phyloP scores from a whole-genome alignment of 139 green algal species.

The Picochlorum sp. region DNA sequence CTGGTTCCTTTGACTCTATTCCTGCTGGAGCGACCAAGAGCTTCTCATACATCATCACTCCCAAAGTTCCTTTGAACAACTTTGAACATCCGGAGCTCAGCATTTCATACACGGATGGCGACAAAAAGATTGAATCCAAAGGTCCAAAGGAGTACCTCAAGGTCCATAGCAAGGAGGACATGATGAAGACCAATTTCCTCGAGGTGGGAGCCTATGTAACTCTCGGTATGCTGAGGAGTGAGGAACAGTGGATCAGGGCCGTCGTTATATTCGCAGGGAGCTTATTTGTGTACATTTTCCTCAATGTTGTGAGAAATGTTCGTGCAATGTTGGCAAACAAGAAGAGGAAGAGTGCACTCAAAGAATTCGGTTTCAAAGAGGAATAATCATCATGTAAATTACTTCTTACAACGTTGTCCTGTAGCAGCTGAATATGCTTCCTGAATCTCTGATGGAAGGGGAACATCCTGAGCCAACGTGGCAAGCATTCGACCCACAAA shows the following conservation, averaged over 20 bases:
- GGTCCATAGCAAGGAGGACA: background rate
- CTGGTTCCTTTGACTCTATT: constrained; percentile 20
- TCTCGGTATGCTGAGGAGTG: constrained; percentile 10
- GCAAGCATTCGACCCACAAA: too few relatives aligned
- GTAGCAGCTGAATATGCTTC: too few relatives aligned
- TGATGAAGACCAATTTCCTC: constrained; percentile 6
- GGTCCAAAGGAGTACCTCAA: background rate
- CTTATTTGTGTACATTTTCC: background rate
- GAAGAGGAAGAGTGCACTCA: constrained; percentile 3
- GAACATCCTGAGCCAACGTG: too few relatives aligned
- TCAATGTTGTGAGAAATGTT: background rate
- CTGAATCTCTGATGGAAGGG: too few relatives aligned
- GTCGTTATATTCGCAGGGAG: background rate
- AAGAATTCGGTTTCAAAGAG: constrained; percentile 9
- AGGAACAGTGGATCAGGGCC: constrained; percentile 8
- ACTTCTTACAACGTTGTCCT: background rate
- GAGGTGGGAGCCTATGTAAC: background rate
- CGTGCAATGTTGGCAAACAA: background rate
- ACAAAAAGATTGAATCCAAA: background rate
- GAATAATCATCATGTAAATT: background rate
- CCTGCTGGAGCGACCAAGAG: constrained; percentile 11
- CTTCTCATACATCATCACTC: constrained; percentile 5
- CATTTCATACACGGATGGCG: constrained; percentile 4
- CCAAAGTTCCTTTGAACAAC: background rate
- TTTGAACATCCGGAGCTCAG: background rate